Conservation (phyloP, 1,284 basidiomycete genomes). For the Boletellus deceptivus region DNA sequence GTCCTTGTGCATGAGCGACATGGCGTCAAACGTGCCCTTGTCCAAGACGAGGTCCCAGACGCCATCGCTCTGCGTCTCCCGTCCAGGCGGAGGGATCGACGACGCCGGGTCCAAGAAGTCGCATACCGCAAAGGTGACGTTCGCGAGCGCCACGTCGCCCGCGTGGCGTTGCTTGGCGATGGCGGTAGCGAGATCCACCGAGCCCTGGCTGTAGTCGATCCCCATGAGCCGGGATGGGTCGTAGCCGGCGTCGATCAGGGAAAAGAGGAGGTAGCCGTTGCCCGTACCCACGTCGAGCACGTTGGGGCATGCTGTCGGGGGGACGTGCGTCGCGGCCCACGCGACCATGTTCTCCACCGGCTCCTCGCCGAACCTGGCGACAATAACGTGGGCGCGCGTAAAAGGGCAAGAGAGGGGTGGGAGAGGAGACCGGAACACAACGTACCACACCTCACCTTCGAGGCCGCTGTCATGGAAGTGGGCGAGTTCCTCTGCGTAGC, state of each 20-base stretch:
- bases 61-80: slow-evolving; percentile 21
- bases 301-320: slow-evolving; percentile 42
- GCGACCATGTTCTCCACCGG: slow-evolving; percentile 80
- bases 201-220: slow-evolving; percentile 79
- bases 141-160: slow-evolving; percentile 25
- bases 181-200: slow-evolving; percentile 56
- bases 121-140: slow-evolving; percentile 51
- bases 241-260: slow-evolving; percentile 69
- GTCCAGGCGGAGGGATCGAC: slow-evolving; percentile 34
- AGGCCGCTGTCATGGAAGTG: slow-evolving; percentile 83
- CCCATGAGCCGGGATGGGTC: slow-evolving; percentile 56
- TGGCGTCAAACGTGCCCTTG: slow-evolving; percentile 87
- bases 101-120: slow-evolving; percentile 60
- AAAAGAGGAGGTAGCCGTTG: slow-evolving; percentile 82
- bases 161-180: slow-evolving; percentile 46
- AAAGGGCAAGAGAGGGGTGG: background rate
- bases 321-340: slow-evolving; percentile 56
- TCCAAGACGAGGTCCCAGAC: slow-evolving; percentile 72
- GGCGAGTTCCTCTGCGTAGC: slow-evolving; percentile 68
- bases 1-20: slow-evolving; percentile 71
- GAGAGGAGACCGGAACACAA: background rate
- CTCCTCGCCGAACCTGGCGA: slow-evolving; percentile 80
- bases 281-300: slow-evolving; percentile 81
- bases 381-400: background rate
- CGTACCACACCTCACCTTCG: slow-evolving; percentile 86